Conservation (phyloP, 31 red algal genomes). For the Endocladia muricata region DNA sequence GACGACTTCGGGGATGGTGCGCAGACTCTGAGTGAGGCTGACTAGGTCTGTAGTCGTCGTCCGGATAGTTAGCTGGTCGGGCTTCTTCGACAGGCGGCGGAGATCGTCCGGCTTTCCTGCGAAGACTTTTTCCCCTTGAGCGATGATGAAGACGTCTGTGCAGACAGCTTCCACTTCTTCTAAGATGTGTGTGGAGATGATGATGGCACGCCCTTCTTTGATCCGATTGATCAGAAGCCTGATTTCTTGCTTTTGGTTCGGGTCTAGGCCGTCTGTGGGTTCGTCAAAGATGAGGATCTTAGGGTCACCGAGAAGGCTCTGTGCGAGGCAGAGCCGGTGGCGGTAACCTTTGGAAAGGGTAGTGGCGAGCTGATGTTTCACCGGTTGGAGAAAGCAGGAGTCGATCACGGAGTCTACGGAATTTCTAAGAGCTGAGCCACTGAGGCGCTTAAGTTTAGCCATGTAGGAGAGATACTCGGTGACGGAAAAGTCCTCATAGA, state of each 20-base stretch:
- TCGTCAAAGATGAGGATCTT: constrained; percentile 31
- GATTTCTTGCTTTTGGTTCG: constrained; percentile 18
- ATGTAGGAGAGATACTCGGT: constrained; percentile 1
- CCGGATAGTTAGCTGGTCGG: neutral
- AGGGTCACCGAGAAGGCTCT: constrained; percentile 23
- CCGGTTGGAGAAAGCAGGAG: neutral
- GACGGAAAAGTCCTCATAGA: constrained; percentile 30
- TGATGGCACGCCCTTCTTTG: neutral
- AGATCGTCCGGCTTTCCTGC: constrained; percentile 4
- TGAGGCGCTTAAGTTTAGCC: neutral
- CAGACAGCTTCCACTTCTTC: constrained; percentile 16
- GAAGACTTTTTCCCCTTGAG: neutral
- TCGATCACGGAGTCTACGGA: neutral
- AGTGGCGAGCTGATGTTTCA: neutral
- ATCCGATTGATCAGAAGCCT: constrained; percentile 6
- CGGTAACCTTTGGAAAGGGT: constrained; percentile 27
- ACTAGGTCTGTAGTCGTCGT: neutral
- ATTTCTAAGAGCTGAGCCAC: neutral
- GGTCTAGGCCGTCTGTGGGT: constrained; percentile 26
- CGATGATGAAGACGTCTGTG: constrained; percentile 3
- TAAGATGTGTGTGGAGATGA: constrained; percentile 24
- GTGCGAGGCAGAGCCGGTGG: constrained; percentile 14
- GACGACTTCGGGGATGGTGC: no score
- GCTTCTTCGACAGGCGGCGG: neutral
- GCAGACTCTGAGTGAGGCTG: neutral